phyloP scores from a whole-genome alignment of 1,284 basidiomycete species.

The Leccinum fallax region DNA sequence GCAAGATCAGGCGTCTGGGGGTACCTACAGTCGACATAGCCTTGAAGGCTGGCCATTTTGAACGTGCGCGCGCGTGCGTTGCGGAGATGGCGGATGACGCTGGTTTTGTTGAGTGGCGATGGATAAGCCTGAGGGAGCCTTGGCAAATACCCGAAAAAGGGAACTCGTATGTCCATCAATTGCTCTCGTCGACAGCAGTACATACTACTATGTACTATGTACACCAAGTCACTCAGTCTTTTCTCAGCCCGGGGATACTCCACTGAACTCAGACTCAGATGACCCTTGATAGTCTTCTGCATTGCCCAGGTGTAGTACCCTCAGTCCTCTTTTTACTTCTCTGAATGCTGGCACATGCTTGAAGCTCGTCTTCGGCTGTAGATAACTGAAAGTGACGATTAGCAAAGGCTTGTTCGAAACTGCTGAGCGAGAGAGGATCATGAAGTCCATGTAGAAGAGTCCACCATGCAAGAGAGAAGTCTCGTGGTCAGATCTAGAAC shows the following conservation, averaged over 20 bases:
- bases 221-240: background rate
- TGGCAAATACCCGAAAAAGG: background rate
- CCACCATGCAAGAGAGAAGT: background rate
- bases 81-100: background rate
- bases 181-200: no score
- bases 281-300: no score
- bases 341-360: no score
- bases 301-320: no score
- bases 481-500: no score
- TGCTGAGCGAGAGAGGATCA: background rate
- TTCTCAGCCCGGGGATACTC: background rate
- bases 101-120: background rate
- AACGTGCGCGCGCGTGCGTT: conserved; percentile 22
- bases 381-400: background rate
- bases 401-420: no score
- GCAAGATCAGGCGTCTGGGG: background rate
- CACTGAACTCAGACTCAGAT: background rate
- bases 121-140: background rate
- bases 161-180: background rate
- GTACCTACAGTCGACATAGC: conserved; percentile 79
- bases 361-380: background rate
- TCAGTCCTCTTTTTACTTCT: no score
- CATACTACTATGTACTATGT: no score
- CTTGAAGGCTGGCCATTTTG: conserved; percentile 78
- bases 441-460: background rate